phyloP scores from a whole-genome alignment of 1,284 basidiomycete genomes.

The Fistulinella cinereoalba region DNA sequence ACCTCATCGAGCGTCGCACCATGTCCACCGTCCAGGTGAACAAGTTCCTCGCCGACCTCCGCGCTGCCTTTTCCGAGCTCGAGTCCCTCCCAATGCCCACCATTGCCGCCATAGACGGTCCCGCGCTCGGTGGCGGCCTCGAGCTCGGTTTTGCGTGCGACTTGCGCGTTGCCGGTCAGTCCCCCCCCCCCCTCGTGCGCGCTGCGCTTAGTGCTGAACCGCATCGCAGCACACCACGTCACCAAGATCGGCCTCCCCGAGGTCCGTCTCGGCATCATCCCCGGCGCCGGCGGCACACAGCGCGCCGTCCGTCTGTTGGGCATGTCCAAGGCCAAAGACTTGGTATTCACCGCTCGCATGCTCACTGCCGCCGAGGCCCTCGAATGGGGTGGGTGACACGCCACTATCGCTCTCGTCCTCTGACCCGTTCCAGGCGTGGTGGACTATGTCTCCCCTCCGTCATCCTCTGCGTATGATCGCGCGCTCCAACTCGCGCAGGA shows the following conservation, averaged over 20 bases:
- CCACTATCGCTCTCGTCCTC: neutral
- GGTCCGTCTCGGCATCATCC: slow-evolving; percentile 85
- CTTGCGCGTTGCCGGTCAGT: slow-evolving; percentile 76
- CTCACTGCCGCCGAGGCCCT: slow-evolving; percentile 65
- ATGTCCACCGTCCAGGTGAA: slow-evolving; percentile 78
- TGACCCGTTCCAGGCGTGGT: slow-evolving; percentile 57
- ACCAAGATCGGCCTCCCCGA: slow-evolving; percentile 76
- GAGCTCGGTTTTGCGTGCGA: slow-evolving; percentile 88
- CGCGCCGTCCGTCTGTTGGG: slow-evolving; percentile 82
- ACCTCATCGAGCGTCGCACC: slow-evolving; percentile 79
- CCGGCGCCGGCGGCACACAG: slow-evolving; percentile 94
- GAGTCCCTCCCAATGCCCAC: slow-evolving; percentile 85
- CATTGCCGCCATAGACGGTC: slow-evolving; percentile 90
- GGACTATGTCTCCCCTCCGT: slow-evolving; percentile 69
- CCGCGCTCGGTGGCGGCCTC: slow-evolving; percentile 88
- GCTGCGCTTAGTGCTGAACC: neutral
- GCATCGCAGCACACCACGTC: slow-evolving; percentile 46
- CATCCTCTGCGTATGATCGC: slow-evolving; percentile 60
- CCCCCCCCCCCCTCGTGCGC: neutral
- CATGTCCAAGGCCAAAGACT: slow-evolving; percentile 79
- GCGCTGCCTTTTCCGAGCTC: slow-evolving; percentile 69
- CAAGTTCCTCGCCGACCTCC: slow-evolving; percentile 77
- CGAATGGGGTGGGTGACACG: slow-evolving; percentile 60
- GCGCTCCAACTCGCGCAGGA: slow-evolving; percentile 63
- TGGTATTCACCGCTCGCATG: slow-evolving; percentile 67